phyloP scores from a whole-genome alignment of 768 basidiomycete species.

The Pluteus cervinus region DNA sequence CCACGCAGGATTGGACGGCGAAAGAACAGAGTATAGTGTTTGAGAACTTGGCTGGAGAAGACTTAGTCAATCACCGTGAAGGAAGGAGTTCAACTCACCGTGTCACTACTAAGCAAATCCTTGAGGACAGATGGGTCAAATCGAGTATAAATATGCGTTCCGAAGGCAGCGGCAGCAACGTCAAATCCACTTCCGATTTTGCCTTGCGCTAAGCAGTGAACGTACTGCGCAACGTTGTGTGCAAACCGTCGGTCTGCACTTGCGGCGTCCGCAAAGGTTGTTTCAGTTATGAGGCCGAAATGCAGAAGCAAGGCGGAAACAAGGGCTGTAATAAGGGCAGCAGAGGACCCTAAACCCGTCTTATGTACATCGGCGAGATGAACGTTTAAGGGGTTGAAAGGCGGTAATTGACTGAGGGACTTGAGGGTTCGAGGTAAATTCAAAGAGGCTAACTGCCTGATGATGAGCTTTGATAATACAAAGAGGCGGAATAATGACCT shows the following conservation, averaged over 20 bases:
- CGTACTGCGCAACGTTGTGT: constrained; percentile 91
- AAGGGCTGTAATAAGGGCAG: constrained; percentile 93
- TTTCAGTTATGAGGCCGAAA: constrained; percentile 50
- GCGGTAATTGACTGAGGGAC: constrained; percentile 64
- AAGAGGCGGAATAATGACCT: constrained; percentile 37
- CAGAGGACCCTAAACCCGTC: constrained; percentile 95
- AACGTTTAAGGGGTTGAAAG: constrained; percentile 70
- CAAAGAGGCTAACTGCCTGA: constrained; percentile 51
- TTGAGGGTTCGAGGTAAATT: constrained; percentile 56
- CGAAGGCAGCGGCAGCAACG: constrained; percentile 89
- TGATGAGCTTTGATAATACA: constrained; percentile 1
- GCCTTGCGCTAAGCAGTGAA: constrained; percentile 95
- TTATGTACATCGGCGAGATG: constrained; percentile 85
- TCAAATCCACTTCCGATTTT: constrained; percentile 99
- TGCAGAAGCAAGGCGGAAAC: constrained; percentile 82
- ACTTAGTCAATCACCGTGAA: constrained; percentile 4
- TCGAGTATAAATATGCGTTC: constrained; percentile 88
- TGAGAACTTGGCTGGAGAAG: constrained; percentile 16
- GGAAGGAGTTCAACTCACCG: constrained; percentile 24
- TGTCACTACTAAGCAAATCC: constrained; percentile 53
- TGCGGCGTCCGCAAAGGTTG: constrained; percentile 37
- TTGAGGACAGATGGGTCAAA: constrained; percentile 72
- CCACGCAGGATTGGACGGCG: constrained; percentile 67
- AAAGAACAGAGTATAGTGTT: constrained; percentile 45
- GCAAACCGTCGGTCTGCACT: constrained; percentile 54